Evolutionary conservation across 2,329 filamentous ascomycete genomes (phyloP).

Genomic region (Aspergillus sp.): DNA sequence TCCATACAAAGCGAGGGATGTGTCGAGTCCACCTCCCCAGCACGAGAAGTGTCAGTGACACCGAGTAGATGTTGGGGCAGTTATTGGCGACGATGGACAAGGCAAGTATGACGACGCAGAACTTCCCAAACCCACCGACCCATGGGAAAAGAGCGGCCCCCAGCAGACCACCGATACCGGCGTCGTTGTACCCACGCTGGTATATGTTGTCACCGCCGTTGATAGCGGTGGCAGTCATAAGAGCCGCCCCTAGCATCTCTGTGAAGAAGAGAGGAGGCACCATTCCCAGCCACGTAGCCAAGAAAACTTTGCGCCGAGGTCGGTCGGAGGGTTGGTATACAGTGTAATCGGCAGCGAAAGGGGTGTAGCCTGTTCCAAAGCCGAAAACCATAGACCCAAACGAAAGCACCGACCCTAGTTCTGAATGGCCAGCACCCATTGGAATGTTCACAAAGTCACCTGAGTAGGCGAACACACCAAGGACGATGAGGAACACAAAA

Average conservation of each 20-base stretch:
- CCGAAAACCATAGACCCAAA: conserved; percentile 59
- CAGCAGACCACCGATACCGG: conserved; percentile 58
- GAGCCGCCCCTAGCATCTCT: conserved; percentile 61
- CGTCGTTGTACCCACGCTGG: conserved; percentile 43
- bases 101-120: conserved; percentile 59
- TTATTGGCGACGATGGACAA: conserved; percentile 62
- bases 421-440: conserved; percentile 49
- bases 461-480: conserved; percentile 58
- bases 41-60: conserved; percentile 58
- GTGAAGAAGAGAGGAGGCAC: conserved; percentile 64
- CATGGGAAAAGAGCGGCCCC: conserved; percentile 51
- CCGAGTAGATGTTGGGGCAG: conserved; percentile 64
- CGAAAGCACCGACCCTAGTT: conserved; percentile 54
- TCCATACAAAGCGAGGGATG: conserved; percentile 61
- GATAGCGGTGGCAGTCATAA: conserved; percentile 54
- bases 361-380: conserved; percentile 64
- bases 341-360: conserved; percentile 68
- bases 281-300: conserved; percentile 60
- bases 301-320: conserved; percentile 54
- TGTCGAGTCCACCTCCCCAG: conserved; percentile 49
- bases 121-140: conserved; percentile 60
- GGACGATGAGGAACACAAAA: conserved; percentile 62
- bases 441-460: conserved; percentile 55
- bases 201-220: conserved; percentile 49
- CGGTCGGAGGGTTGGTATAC: conserved; percentile 62